Evolutionary conservation across 1,284 basidiomycete genomes (phyloP).

Genomic region (Microbotryum saponariae): DNA sequence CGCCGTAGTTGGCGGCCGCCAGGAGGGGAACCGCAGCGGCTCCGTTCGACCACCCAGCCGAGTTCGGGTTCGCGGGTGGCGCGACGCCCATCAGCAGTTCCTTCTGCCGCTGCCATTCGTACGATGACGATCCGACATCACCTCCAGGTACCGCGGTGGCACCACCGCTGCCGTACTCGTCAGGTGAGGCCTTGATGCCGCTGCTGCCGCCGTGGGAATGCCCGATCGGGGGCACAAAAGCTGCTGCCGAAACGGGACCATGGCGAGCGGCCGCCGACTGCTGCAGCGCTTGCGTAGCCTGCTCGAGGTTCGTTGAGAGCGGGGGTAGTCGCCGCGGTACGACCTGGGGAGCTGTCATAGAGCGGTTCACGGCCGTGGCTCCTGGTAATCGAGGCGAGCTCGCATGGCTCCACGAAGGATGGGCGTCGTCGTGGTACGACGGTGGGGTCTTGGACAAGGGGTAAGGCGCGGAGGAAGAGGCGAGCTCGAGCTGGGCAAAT

Average conservation of each 20-base stretch:
- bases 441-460: no score
- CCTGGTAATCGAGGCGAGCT: no score
- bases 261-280: conserved; percentile 7
- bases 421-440: no score
- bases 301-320: conserved; percentile 22
- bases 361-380: neutral
- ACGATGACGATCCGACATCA: neutral
- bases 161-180: neutral
- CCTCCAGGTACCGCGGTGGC: neutral
- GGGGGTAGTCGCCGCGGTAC: conserved; percentile 19
- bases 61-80: neutral
- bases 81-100: conserved; percentile 19
- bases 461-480: neutral
- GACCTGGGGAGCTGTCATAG: neutral
- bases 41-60: no score
- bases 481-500: neutral
- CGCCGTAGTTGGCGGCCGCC: conserved; percentile 4
- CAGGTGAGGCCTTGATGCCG: neutral
- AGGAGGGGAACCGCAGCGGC: neutral
- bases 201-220: conserved; percentile 40
- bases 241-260: conserved; percentile 48
- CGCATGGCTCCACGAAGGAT: no score
- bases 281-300: neutral
- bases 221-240: conserved; percentile 49
- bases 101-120: conserved; percentile 25